phyloP scores from a whole-genome alignment of 1,139 yeast species.

The Protomyces inundatus region DNA sequence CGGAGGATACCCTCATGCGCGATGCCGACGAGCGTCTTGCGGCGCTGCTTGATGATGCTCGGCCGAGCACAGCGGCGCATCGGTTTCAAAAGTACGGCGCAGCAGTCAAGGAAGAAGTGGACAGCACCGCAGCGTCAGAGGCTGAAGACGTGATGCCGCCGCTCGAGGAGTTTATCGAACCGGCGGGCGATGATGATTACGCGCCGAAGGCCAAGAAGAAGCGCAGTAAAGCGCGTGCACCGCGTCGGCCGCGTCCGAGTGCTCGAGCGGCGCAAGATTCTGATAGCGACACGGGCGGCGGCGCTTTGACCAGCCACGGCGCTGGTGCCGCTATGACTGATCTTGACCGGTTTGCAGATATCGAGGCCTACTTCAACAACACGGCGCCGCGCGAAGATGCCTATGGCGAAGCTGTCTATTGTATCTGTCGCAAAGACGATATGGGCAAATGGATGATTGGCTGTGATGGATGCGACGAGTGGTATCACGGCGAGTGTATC shows the following conservation, averaged over 20 bases:
- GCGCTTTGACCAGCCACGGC: constrained; percentile 1
- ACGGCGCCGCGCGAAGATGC: constrained; percentile 4
- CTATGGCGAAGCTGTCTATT: constrained; percentile 56
- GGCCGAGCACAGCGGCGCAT: neutral
- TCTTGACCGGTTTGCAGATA: neutral
- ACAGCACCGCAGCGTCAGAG: neutral
- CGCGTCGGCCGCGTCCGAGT: neutral
- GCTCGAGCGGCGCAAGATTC: neutral
- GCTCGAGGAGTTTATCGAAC: constrained; percentile 2
- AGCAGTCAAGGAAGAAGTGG: neutral
- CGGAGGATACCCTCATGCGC: neutral
- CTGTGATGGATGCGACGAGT: constrained; percentile 92
- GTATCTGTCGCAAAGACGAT: constrained; percentile 76
- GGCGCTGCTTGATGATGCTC: neutral
- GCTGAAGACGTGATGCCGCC: neutral
- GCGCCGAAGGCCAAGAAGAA: constrained; percentile 16
- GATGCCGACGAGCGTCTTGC: neutral
- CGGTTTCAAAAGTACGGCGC: neutral
- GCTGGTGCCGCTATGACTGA: neutral
- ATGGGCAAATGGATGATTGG: constrained; percentile 77
- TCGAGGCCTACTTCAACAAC: constrained; percentile 9
- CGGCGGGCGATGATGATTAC: constrained; percentile 15
- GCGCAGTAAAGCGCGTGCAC: constrained; percentile 10
- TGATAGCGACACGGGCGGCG: neutral
- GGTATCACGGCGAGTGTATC: constrained; percentile 87